Evolutionary conservation across 176 grass and related monocot genomes (phyloP), one percentile per base, ranked within the genome.

Genomic region (Lolium rigidum): DNA sequence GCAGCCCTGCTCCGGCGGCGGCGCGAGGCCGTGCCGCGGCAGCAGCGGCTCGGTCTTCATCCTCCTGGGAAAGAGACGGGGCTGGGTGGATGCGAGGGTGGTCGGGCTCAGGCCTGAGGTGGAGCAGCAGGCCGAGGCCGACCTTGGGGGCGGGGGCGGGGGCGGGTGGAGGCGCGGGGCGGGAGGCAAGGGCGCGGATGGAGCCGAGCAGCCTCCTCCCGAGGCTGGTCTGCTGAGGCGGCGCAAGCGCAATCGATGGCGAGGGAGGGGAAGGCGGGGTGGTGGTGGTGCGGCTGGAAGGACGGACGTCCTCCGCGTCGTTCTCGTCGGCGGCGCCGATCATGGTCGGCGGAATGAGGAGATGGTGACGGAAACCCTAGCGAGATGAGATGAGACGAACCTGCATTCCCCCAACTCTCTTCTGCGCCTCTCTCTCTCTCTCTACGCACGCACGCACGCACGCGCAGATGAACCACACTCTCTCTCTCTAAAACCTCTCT

Each of bases 201-300:
- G 88, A 82, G 21, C 60, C 51, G 70, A 90, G 26, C 26, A 90
- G n/a, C n/a, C 88, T 69, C 78, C 78, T 82, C 43, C 78, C 88
- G 59, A 89, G 46, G 58, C 68, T 57, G n/a, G 24, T 28, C 39
- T 8, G 25, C 62, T 1, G 11, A 15, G 64, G 37, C 2, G 51
- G 71, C 49, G 43, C 56, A 39, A 80, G 71, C 49, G 43, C 56
- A 39, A 80, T 69, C 80, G 74, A 2, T 35, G 31, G 10, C 14
- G 54, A 20, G 26, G 57, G 26, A 16, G 28, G 25, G 5, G 71
- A 25, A 9, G 71, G 22, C 71, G 11, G 22, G 13, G 12, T 15
- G 21, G 44, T 2, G 8, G n/a, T n/a, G n/a, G 9, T 18, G 18
- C 20, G 7, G 20, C 0, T 15, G 56, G 56, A 58, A 58, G 56